A percentile compares a stretch with the other conserved stretches of the same genome.
Evolutionary conservation across 202 grass and related monocot genomes (phyloP).

Genomic region (Digitaria exilis): DNA sequence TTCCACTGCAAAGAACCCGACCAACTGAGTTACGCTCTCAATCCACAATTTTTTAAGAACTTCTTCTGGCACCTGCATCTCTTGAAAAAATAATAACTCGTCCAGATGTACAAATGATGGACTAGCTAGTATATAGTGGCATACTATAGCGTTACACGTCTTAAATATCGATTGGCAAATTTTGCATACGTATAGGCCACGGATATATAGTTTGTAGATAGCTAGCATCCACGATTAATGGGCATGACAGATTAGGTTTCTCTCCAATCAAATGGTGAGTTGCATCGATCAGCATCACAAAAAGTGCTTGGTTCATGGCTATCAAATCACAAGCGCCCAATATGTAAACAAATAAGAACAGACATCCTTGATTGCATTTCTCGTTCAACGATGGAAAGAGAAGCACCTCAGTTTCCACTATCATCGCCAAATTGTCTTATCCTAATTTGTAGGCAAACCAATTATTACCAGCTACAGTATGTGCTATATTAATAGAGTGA

Average conservation of each 20-base stretch:
- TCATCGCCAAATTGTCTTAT: slow-evolving; percentile 34
- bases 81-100: neutral
- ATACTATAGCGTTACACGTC: no score
- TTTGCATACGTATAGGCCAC: neutral
- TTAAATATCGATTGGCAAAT: no score
- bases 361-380: slow-evolving; percentile 8
- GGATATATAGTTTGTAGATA: neutral
- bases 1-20: neutral
- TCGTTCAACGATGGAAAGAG: slow-evolving; percentile 43
- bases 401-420: slow-evolving; percentile 42
- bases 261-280: slow-evolving; percentile 48
- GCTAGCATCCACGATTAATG: slow-evolving; percentile 25
- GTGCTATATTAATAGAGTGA: neutral
- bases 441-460: slow-evolving; percentile 24
- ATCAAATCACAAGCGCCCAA: slow-evolving; percentile 40
- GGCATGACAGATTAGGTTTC: slow-evolving; percentile 38
- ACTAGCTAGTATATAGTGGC: no score
- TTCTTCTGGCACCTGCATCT: neutral
- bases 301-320: slow-evolving; percentile 43
- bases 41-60: no score
- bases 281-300: slow-evolving; percentile 49
- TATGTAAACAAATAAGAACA: slow-evolving; percentile 45
- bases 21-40: neutral
- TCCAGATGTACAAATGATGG: neutral
- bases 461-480: slow-evolving; percentile 10